Evolutionary conservation across 2,329 filamentous ascomycete species (phyloP).

Genomic region (Trichoderma koningii): DNA sequence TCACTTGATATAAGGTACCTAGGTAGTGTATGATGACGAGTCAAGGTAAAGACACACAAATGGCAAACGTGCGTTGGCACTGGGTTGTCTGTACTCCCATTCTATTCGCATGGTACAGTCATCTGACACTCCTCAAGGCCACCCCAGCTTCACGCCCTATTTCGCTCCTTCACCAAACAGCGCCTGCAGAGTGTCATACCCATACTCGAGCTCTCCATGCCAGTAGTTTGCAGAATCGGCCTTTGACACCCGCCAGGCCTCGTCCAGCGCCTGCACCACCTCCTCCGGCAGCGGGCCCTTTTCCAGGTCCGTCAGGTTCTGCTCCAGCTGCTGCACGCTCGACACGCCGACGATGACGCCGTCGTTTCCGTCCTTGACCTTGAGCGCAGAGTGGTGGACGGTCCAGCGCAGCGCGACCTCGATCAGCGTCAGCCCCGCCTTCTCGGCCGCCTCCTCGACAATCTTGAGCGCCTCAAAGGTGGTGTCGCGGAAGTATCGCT

Average conservation of each 20-base stretch:
- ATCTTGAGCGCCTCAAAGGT: conserved; percentile 64
- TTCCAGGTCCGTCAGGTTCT: conserved; percentile 60
- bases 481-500: conserved; percentile 71
- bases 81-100: not conserved
- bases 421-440: conserved; percentile 68
- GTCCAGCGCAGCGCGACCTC: conserved; percentile 76
- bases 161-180: conserved; percentile 56
- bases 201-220: conserved; percentile 65
- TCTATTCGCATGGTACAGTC: conserved; percentile 1
- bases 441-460: conserved; percentile 67
- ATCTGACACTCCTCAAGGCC: not conserved
- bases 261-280: conserved; percentile 71
- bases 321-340: conserved; percentile 57
- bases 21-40: not conserved
- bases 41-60: not conserved
- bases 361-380: conserved; percentile 56
- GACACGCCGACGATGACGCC: conserved; percentile 63
- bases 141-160: conserved; percentile 31
- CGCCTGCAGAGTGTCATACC: conserved; percentile 63
- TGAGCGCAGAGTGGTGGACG: conserved; percentile 67
- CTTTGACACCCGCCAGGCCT: conserved; percentile 76
- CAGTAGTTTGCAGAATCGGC: conserved; percentile 55
- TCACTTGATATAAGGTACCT: no score
- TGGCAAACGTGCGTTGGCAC: not conserved
- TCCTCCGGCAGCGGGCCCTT: conserved; percentile 76